phyloP scores from a whole-genome alignment of 164 flowering plant genomes.

The Aristolochia californica region DNA sequence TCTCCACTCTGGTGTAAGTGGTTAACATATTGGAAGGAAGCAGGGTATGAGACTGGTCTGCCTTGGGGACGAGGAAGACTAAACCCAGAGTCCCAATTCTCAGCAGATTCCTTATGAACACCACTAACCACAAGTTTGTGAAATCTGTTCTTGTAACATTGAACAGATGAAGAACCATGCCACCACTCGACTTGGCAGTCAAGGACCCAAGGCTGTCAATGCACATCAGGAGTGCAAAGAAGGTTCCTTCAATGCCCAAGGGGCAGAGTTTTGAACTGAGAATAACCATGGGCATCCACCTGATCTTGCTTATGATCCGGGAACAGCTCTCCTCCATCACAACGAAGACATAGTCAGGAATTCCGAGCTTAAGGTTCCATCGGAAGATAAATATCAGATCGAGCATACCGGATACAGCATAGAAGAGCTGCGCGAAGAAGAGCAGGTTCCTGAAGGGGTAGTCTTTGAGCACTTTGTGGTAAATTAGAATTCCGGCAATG shows the following conservation, averaged over 20 bases:
- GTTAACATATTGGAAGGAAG: constrained; percentile 23
- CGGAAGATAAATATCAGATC: constrained; percentile 52
- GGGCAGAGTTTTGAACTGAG: constrained; percentile 54
- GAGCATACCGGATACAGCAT: constrained; percentile 44
- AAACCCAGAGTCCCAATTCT: constrained; percentile 40
- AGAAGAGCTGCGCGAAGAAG: constrained; percentile 52
- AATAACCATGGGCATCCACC: constrained; percentile 76
- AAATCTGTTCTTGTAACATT: constrained; percentile 61
- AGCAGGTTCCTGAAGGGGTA: constrained; percentile 43
- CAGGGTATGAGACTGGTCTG: constrained; percentile 26
- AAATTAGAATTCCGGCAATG: constrained; percentile 48
- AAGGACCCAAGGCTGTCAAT: constrained; percentile 58
- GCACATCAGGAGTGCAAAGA: constrained; percentile 72
- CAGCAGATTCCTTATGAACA: constrained; percentile 35
- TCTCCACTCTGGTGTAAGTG: background rate
- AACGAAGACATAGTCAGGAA: constrained; percentile 58
- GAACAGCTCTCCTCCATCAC: constrained; percentile 40
- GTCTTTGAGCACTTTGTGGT: constrained; percentile 51
- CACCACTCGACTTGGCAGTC: constrained; percentile 50
- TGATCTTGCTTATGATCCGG: constrained; percentile 28
- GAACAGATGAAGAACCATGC: constrained; percentile 43
- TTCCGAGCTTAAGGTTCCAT: constrained; percentile 47
- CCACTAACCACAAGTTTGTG: constrained; percentile 46
- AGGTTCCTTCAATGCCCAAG: constrained; percentile 24
- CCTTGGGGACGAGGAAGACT: constrained; percentile 54